Evolutionary conservation across 495 filamentous ascomycete species (phyloP), one percentile per base, ranked within the genome.

Genomic region (Aspergillus wentii): DNA sequence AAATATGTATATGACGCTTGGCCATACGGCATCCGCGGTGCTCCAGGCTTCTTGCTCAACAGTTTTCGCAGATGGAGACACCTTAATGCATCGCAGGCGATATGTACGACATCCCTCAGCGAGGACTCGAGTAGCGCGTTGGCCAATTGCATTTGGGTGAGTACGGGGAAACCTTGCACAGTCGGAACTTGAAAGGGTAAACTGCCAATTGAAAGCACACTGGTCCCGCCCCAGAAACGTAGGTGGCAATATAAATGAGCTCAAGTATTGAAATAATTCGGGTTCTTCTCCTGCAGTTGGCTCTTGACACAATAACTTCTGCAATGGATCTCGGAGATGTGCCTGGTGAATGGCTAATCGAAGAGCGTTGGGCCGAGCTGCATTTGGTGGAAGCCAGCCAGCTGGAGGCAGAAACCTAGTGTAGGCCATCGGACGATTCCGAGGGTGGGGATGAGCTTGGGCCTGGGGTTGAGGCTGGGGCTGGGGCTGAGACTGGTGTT

Each of bases 11-110:
- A 87, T 69, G 33, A 77, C 69, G 27, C 72, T 64, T 9, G 90
- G 90, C 90, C 90, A 95, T 25, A 51, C 46, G 15, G 74, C 80
- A 22, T 86, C 78, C 14, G 62, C 43, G 8, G 69, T 68, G 13
- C 71, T 61, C 87, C 89, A 94, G 4, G 69, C 52, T 13, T 56
- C 44, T 14, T 77, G 59, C 6, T 26, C 31, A 0, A 56, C 18
- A 6, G 42, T 26, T 5, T 47, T 38, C 10, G 43, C 33, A 6
- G 45, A 33, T n/a, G 32, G 35, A 6, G 33, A 30, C n/a, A 61
- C 22, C 23, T 57, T 51, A 38, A 72, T 52, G 35, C 61, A 71
- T n/a, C 72, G 69, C 17, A 76, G 38, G 13, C 71, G 71, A 38
- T 62, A 60, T 17, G 50, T 43, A 11, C 43, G 47, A 41, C 51